A percentile compares a stretch with the other conserved stretches of the same genome.
Conservation (phyloP, 345 rosid species). For the Theobroma cacao region DNA sequence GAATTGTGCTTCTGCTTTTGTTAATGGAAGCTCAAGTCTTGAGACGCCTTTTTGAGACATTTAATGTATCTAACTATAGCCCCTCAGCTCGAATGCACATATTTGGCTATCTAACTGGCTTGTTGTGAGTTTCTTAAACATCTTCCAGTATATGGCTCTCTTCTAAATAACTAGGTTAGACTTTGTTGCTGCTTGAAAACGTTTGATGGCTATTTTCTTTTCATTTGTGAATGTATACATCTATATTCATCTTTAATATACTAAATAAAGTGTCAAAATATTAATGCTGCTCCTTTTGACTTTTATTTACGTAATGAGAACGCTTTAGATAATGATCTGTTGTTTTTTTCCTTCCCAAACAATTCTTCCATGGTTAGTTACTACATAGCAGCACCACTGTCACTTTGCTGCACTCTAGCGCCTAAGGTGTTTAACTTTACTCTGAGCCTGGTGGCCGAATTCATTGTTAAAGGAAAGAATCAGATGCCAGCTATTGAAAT, state of each 20-base stretch:
- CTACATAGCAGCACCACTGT: slow-evolving; percentile 55
- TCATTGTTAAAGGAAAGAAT: slow-evolving; percentile 40
- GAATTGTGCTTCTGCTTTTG: slow-evolving; percentile 54
- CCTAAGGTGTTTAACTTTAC: slow-evolving; percentile 45
- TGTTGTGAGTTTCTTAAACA: slow-evolving; percentile 50
- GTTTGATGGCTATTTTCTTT: background rate
- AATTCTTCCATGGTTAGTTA: slow-evolving; percentile 39
- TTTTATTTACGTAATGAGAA: background rate
- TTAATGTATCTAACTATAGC: slow-evolving; percentile 57
- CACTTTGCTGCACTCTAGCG: slow-evolving; percentile 48
- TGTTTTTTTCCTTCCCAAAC: background rate
- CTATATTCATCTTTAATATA: background rate
- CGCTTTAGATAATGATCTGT: background rate
- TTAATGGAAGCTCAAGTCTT: slow-evolving; percentile 69
- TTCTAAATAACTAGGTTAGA: background rate
- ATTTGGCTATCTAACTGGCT: slow-evolving; percentile 55
- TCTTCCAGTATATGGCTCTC: background rate
- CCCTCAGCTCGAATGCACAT: slow-evolving; percentile 66
- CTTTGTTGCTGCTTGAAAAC: background rate
- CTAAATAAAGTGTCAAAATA: background rate
- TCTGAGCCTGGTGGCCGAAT: slow-evolving; percentile 35
- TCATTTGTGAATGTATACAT: background rate
- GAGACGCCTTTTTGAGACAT: slow-evolving; percentile 62
- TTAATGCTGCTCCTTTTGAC: background rate
- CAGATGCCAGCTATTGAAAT: slow-evolving; percentile 29